These are phyloP conservation scores for Lichtheimia ornata DNA, from an alignment of 371 early-diverging fungal species.

Conservation along the genomic window DNA sequence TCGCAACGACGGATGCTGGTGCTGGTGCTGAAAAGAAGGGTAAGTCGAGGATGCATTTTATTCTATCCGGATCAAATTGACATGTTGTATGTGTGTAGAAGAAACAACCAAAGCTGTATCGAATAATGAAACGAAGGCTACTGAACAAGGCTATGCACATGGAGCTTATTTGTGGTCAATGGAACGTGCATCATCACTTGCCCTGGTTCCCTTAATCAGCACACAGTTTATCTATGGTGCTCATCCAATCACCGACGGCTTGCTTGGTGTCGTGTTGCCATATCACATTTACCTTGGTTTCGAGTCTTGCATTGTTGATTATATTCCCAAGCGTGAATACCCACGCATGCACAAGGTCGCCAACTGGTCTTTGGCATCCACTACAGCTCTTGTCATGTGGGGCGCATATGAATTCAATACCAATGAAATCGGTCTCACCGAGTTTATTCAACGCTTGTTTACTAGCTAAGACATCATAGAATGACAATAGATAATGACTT, in stretches of 20 bases:
- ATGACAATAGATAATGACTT: not conserved
- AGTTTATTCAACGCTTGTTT: constrained; percentile 81
- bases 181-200: constrained; percentile 79
- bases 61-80: too few relatives aligned
- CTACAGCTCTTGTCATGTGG: constrained; percentile 75
- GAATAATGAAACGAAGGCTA: not conserved
- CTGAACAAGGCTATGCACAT: constrained; percentile 17
- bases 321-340: constrained; percentile 72
- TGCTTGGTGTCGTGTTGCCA: constrained; percentile 86
- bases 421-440: constrained; percentile 90
- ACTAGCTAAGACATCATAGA: constrained; percentile 43
- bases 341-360: constrained; percentile 62
- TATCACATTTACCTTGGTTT: constrained; percentile 86
- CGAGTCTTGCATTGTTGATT: constrained; percentile 76
- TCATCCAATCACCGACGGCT: constrained; percentile 82
- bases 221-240: constrained; percentile 78
- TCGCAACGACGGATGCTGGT: not conserved
- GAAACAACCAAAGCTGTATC: not conserved
- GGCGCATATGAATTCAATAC: constrained; percentile 96
- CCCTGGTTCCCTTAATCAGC: constrained; percentile 77
- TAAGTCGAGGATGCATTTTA: not conserved
- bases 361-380: constrained; percentile 59
- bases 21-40: not conserved
- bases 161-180: constrained; percentile 45
- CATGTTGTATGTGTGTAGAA: not conserved